Conservation (phyloP, 768 basidiomycete species). For the Rossbeevera mucosa region DNA sequence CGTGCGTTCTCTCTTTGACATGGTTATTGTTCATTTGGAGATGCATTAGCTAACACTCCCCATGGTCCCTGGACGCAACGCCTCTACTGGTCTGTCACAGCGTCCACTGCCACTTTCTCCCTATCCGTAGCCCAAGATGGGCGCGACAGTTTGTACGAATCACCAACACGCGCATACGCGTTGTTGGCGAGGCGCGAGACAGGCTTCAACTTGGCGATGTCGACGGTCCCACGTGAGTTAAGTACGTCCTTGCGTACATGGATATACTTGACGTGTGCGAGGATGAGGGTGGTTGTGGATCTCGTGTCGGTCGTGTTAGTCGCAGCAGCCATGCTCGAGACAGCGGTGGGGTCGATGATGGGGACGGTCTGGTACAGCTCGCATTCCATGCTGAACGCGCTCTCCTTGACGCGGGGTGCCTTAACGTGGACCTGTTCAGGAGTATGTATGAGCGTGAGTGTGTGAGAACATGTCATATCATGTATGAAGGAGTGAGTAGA, state of each 20-base stretch:
- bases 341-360: slow-evolving; percentile 32
- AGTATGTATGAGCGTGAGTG: neutral
- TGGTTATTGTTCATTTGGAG: too few relatives aligned
- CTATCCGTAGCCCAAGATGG: neutral
- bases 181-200: slow-evolving; percentile 20
- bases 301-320: neutral
- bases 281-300: slow-evolving; percentile 33
- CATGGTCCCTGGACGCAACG: too few relatives aligned
- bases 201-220: slow-evolving; percentile 34
- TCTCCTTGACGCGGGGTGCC: slow-evolving; percentile 40
- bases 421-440: slow-evolving; percentile 33
- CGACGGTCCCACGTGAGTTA: slow-evolving; percentile 33
- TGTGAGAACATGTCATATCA: neutral
- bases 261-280: slow-evolving; percentile 39
- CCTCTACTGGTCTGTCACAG: too few relatives aligned
- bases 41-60: too few relatives aligned
- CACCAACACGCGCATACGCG: neutral
- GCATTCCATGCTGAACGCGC: slow-evolving; percentile 47
- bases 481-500: neutral
- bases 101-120: neutral
- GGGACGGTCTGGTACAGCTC: slow-evolving; percentile 32
- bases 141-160: neutral
- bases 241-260: slow-evolving; percentile 42
- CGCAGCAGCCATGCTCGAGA: neutral
- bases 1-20: too few relatives aligned